These are phyloP conservation scores for Termitomyces sp. DNA, from an alignment of 768 basidiomycete species.

Conservation along the genomic window DNA sequence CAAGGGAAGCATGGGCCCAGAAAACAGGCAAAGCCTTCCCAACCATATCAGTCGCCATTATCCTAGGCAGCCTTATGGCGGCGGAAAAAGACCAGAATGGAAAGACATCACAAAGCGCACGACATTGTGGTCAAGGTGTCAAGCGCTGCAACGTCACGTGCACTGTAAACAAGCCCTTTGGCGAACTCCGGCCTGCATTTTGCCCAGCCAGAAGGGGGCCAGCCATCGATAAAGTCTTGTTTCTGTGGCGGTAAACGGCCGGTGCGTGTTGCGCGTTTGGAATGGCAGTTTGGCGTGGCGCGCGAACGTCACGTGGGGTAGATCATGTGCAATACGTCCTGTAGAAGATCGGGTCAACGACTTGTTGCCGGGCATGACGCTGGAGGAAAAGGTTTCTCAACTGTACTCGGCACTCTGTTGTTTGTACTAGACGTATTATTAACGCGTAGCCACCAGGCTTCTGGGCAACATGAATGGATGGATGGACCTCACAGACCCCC, in stretches of 20 bases:
- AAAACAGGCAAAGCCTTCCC: too few species aligned
- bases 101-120: slow-evolving; percentile 44
- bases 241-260: too few species aligned
- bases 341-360: slow-evolving; percentile 60
- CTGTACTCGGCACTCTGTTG: slow-evolving; percentile 27
- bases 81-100: too few species aligned
- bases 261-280: not conserved
- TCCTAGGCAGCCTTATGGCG: too few species aligned
- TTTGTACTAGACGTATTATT: not conserved
- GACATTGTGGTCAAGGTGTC: slow-evolving; percentile 21
- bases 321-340: slow-evolving; percentile 31
- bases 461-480: slow-evolving; percentile 62
- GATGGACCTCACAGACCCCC: slow-evolving; percentile 56
- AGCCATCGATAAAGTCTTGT: not conserved
- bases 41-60: too few species aligned
- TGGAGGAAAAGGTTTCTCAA: slow-evolving; percentile 67
- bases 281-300: not conserved
- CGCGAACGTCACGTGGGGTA: not conserved
- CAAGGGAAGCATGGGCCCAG: too few species aligned
- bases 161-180: not conserved
- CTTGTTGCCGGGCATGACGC: slow-evolving; percentile 57
- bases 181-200: not conserved
- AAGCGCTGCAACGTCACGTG: slow-evolving; percentile 1
- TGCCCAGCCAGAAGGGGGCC: not conserved
- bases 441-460: slow-evolving; percentile 38